Base-by-base conservation (phyloP, 2,329 filamentous ascomycete genomes). In the Hypoxylon rubiginosum region DNA sequence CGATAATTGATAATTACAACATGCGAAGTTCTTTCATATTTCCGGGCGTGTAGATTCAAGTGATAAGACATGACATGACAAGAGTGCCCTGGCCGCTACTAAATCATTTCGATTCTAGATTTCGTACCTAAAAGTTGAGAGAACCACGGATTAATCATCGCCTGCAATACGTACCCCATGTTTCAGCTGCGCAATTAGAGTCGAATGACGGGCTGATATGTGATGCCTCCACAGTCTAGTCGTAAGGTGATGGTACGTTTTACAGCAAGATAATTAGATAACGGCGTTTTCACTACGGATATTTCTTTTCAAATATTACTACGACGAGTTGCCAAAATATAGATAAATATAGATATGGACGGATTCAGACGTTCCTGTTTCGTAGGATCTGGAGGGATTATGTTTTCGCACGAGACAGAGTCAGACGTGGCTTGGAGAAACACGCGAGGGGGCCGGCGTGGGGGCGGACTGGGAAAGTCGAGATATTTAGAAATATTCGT, bases 171-270 rank as follows among this genome's bases (percentile, higher is more conserved):
- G 11, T 51, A 52, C 60, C 53, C 53, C 39, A 53, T 54, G 49
- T 62, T 62, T 64, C 50, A 55, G 45, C 46, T 41, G 53, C 58
- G 58, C 34, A 59, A 41, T 39, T 24, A n/a, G 21, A 13, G 51
- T 64, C 51, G 59, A 46, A 66, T 21, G 58, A 62, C 53, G 39
- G 21, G 15, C 4, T 46, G 17, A n/a, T 54, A 45, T 39, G 19
- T 43, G 36, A 49, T 58, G 30, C 21, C 19, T 56, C 7, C n/a
- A 13, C 34, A 32, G n/a, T 28, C 30, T 36, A 17, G 48, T 69
- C 64, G 34, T 67, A 69, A 48, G 64, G 64, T 60, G 39, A 64
- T 69, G 61, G 61, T 26, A 52, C 26, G 67, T 62, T 69, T 30
- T 50, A 19, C 13, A 19, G 24, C 46, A 24, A 52, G 49, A 45